A percentile compares a stretch with the other conserved stretches of the same genome.
These are phyloP conservation scores for Fusarium tjaetaba DNA, from an alignment of 2,329 filamentous ascomycete genomes.

Conservation along the genomic window DNA sequence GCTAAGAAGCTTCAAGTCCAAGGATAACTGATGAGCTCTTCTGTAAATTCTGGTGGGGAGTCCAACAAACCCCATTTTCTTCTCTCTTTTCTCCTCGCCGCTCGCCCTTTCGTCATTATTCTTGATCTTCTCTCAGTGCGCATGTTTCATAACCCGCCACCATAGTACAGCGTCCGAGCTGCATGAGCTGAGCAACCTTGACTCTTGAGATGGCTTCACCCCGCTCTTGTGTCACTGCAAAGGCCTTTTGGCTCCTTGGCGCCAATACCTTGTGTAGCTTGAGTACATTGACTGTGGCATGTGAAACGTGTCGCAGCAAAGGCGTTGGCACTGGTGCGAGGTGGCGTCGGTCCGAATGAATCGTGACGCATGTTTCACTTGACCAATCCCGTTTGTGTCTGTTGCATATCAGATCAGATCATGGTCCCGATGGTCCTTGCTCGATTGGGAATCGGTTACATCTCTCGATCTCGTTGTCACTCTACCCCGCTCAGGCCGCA, in stretches of 20 bases:
- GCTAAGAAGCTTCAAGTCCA: background rate
- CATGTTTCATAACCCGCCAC: background rate
- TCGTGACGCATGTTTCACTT: background rate
- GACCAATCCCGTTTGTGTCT: background rate
- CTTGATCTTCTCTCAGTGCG: background rate
- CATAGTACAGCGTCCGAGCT: fast-evolving
- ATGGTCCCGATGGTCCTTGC: fast-evolving
- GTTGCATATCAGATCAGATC: background rate
- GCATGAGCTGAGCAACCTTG: background rate
- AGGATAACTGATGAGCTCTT: background rate
- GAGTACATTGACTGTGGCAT: background rate
- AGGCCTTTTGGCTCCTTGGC: background rate
- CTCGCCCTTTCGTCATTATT: fast-evolving
- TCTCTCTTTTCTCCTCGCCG: fast-evolving
- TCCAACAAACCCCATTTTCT: background rate
- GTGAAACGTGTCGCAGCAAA: background rate
- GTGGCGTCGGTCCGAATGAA: background rate
- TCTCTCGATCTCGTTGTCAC: background rate
- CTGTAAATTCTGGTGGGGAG: background rate
- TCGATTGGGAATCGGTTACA: background rate
- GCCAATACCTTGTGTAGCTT: background rate
- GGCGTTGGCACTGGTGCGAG: background rate
- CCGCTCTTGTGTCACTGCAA: background rate
- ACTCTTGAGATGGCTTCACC: background rate
- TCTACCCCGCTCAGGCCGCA: background rate